A percentile compares a stretch with the other conserved stretches of the same genome.
phyloP scores from a whole-genome alignment of 257 asterid species.

The Solanum pinnatisectum region DNA sequence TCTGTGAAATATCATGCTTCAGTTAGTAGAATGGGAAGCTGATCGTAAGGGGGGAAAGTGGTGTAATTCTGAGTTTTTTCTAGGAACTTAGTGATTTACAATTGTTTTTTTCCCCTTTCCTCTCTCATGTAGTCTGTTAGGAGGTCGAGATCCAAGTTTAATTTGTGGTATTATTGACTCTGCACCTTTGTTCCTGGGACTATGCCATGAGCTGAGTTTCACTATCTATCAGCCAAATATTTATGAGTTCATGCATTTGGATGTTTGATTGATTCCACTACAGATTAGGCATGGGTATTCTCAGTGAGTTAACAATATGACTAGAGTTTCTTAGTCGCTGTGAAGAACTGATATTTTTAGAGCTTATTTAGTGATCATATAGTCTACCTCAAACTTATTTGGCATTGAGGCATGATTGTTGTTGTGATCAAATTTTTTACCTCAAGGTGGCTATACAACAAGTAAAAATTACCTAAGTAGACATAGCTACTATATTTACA shows the following conservation, averaged over 20 bases:
- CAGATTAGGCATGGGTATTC: neutral
- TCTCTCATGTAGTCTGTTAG: neutral
- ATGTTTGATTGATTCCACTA: neutral
- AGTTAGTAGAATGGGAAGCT: neutral
- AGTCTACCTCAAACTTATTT: neutral
- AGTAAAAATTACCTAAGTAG: neutral
- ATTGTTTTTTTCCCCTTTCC: neutral
- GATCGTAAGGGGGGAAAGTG: neutral
- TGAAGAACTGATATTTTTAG: neutral
- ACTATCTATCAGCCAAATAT: neutral
- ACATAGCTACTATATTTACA: neutral
- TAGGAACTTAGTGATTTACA: neutral
- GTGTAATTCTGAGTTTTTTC: neutral
- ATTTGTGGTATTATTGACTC: neutral
- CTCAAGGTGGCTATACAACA: neutral
- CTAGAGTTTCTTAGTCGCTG: neutral
- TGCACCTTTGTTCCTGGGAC: neutral
- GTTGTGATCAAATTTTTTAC: neutral
- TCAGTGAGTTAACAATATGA: neutral
- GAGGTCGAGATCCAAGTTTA: neutral
- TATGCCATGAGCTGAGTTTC: neutral
- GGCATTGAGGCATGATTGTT: neutral
- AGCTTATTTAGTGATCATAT: neutral
- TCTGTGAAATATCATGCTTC: neutral
- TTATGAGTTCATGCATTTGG: neutral